Evolutionary conservation across 495 filamentous ascomycete genomes (phyloP).

Genomic region (Penicillium subrubescens): DNA sequence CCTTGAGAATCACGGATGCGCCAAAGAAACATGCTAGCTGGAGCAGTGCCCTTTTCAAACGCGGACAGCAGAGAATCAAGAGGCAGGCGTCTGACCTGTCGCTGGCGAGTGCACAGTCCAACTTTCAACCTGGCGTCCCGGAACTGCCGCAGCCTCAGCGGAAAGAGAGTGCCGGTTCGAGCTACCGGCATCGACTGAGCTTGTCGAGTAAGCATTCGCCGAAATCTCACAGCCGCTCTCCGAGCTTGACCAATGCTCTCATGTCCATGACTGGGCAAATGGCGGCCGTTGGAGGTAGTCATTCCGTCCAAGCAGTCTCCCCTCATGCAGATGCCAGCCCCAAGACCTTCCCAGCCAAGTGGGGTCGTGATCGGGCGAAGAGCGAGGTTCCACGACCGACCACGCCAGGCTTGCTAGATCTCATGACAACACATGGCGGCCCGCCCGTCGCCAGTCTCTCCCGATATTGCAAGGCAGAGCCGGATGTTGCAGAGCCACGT

Average conservation of each 20-base stretch:
- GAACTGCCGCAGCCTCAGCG: constrained; percentile 17
- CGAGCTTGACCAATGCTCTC: constrained; percentile 65
- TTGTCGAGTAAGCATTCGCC: constrained; percentile 54
- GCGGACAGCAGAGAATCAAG: constrained; percentile 42
- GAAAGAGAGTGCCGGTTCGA: constrained; percentile 56
- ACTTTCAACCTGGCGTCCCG: constrained; percentile 38
- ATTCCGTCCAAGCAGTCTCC: constrained; percentile 50
- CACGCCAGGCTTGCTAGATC: constrained; percentile 42
- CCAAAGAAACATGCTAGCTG: constrained; percentile 37
- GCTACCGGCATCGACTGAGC: constrained; percentile 53
- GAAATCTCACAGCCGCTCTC: constrained; percentile 56
- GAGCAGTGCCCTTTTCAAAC: constrained; percentile 50
- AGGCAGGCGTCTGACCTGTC: constrained; percentile 40
- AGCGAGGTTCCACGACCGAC: constrained; percentile 66
- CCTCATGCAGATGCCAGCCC: constrained; percentile 56
- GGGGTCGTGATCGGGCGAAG: constrained; percentile 66
- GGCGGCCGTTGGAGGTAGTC: constrained; percentile 63
- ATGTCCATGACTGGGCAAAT: constrained; percentile 63
- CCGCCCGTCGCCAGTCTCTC: constrained; percentile 49
- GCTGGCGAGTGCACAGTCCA: constrained; percentile 27
- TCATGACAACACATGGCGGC: constrained; percentile 53
- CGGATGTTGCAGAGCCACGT: constrained; percentile 11
- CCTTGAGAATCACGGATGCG: constrained; percentile 48
- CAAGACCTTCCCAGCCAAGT: constrained; percentile 52
- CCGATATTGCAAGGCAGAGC: constrained; percentile 29